Base-by-base conservation (phyloP, 805 yeast species). In the Teunomyces cretensis region DNA sequence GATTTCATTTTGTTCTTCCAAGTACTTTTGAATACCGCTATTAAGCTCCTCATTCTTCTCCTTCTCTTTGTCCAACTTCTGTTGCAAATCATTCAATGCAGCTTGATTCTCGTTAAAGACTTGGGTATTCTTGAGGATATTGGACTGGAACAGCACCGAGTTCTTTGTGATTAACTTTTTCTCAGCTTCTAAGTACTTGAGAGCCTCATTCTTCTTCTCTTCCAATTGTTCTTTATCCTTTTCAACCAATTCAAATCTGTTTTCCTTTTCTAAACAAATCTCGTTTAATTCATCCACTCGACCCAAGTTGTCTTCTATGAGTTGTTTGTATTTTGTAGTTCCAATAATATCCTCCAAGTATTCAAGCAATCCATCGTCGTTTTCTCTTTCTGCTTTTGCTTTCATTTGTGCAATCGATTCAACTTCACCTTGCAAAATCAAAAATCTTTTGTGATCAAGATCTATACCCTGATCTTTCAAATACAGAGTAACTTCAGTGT, bases 331-430 rank as follows among this genome's bases (percentile, higher is more conserved):
- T 39, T 78, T 75, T 1, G 97, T 75, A 0, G 99, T 95, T 3
- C 99, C 99, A 44, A 95, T 94, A 40, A 94, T 92, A 69, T 95
- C 99, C 60, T 94, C 99, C 48, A 94, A 68, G 61, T 94, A 94
- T 59, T 95, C 99, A 32, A 94, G 67, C 22, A 94, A 71, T 0
- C 99, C 99, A 61, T 94, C 98, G 56, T 92, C 98, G 51, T 81
- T 81, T 43, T 88, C 96, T 41, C 75, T 80, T 57, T 94, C 97
- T 0, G 97, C 98, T 59, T 92, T 94, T 9, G 99, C 87, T 61
- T 92, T 92, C 99, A 94, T 95, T 62, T 94, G 97, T 0, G 99
- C 97, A 58, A 94, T 94, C 52, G 91, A 85, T 68, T 94, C 99
- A 35, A 94, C 99, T 62, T 94, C 99, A 62, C 99, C 99, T 67